Percentiles rank a stretch among this genome's conserved stretches.
Evolutionary conservation across 164 flowering plant genomes (phyloP).

Genomic region (Cinnamomum micranthum): DNA sequence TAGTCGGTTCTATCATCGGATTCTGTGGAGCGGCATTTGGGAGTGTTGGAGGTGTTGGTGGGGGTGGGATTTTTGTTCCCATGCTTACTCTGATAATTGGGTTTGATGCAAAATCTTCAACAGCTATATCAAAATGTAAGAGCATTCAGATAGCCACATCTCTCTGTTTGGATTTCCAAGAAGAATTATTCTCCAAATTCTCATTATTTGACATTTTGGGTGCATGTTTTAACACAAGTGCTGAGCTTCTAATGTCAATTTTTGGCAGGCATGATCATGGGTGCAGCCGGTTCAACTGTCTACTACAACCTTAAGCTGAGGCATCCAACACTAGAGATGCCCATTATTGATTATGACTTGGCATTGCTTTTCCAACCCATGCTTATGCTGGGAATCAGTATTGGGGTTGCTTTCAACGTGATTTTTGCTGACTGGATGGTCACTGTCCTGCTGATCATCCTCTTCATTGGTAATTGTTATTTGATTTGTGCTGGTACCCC

Average conservation of each 20-base stretch:
- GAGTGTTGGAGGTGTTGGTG: slow-evolving; percentile 99
- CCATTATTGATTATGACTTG: slow-evolving; percentile 93
- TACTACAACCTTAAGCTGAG: slow-evolving; percentile 86
- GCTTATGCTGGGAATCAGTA: slow-evolving; percentile 97
- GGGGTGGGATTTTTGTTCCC: slow-evolving; percentile 98
- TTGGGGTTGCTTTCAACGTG: slow-evolving; percentile 95
- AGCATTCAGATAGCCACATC: neutral
- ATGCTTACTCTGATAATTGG: slow-evolving; percentile 90
- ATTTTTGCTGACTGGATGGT: slow-evolving; percentile 99
- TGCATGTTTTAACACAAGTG: neutral
- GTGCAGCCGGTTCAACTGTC: slow-evolving; percentile 92
- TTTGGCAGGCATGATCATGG: slow-evolving; percentile 94
- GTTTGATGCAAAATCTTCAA: slow-evolving; percentile 88
- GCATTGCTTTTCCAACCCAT: slow-evolving; percentile 96
- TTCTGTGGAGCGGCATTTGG: slow-evolving; percentile 99
- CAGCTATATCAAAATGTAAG: slow-evolving; percentile 95
- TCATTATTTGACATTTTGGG: neutral
- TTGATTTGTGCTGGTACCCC: neutral
- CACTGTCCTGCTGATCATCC: slow-evolving; percentile 83
- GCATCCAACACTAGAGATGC: slow-evolving; percentile 93
- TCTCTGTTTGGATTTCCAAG: neutral
- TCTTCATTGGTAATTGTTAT: slow-evolving; percentile 63
- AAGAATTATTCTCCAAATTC: neutral
- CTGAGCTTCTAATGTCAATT: slow-evolving; percentile 1
- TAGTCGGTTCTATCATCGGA: slow-evolving; percentile 67